A percentile compares a stretch with the other conserved stretches of the same genome.
Conservation (phyloP, 345 rosid genomes). For the Aethionema arabicum region DNA sequence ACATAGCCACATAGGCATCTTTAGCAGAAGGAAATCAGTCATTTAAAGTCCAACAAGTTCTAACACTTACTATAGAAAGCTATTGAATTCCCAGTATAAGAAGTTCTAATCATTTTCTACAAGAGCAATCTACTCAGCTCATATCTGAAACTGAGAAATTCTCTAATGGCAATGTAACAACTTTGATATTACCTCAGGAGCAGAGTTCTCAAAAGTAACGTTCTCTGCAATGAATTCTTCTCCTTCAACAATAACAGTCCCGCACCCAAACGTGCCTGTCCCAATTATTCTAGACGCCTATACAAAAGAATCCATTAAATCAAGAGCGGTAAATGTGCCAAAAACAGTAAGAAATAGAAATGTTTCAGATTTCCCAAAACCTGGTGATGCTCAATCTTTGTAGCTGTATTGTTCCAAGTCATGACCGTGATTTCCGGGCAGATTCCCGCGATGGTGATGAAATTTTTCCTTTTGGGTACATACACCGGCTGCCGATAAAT, state of each 20-base stretch:
- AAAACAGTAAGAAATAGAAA: conserved; percentile 6
- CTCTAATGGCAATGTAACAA: conserved; percentile 6
- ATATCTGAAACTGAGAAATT: neutral
- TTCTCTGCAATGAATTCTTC: conserved; percentile 96
- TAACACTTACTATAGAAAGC: no score
- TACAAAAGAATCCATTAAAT: conserved; percentile 7
- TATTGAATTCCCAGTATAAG: no score
- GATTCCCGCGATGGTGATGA: conserved; percentile 81
- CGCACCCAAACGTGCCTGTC: conserved; percentile 92
- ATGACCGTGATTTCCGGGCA: conserved; percentile 68
- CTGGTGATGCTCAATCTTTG: conserved; percentile 88
- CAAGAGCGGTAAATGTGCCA: neutral
- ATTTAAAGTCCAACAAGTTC: neutral
- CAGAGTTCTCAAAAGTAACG: conserved; percentile 90
- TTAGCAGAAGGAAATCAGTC: neutral
- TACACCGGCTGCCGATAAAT: conserved; percentile 77
- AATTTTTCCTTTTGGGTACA: conserved; percentile 87
- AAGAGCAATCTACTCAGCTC: neutral
- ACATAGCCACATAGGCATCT: neutral
- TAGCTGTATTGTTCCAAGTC: conserved; percentile 86
- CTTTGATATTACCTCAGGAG: conserved; percentile 60
- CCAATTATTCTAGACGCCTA: conserved; percentile 71
- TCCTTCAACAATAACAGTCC: conserved; percentile 89
- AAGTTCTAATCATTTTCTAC: no score
- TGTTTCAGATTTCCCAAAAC: conserved; percentile 31